Percentiles rank a stretch among this genome's conserved stretches.
phyloP scores from a whole-genome alignment of 768 basidiomycete genomes.

The Tricholoma saponaceum region DNA sequence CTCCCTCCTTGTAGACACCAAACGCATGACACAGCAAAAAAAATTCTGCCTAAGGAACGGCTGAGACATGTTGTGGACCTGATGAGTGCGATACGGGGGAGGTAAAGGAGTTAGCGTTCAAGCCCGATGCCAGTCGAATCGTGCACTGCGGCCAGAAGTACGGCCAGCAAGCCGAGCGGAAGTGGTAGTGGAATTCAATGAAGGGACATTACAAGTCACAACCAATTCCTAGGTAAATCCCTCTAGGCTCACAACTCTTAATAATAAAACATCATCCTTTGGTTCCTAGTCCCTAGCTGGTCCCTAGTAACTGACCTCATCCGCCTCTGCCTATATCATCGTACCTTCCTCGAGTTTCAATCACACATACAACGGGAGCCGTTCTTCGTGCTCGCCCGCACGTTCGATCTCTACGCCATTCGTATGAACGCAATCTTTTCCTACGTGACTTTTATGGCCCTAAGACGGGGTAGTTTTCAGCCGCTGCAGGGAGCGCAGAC shows the following conservation, averaged over 20 bases:
- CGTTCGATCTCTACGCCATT: slow-evolving; percentile 85
- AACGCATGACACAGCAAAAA: slow-evolving; percentile 69
- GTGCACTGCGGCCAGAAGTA: slow-evolving; percentile 84
- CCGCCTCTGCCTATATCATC: slow-evolving; percentile 68
- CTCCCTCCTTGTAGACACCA: slow-evolving; percentile 65
- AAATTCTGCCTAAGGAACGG: slow-evolving; percentile 67
- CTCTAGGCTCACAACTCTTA: neutral
- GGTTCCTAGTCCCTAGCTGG: too few species aligned
- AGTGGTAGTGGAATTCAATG: slow-evolving; percentile 77
- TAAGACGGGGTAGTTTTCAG: slow-evolving; percentile 70
- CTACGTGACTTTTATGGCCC: slow-evolving; percentile 89
- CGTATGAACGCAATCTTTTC: slow-evolving; percentile 77
- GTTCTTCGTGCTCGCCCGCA: slow-evolving; percentile 76
- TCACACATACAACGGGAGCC: slow-evolving; percentile 77
- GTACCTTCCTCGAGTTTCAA: slow-evolving; percentile 79
- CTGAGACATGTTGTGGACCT: slow-evolving; percentile 70
- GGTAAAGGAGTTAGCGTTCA: slow-evolving; percentile 82
- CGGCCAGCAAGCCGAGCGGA: slow-evolving; percentile 71
- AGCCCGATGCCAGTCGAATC: slow-evolving; percentile 89
- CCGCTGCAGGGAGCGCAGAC: slow-evolving; percentile 43
- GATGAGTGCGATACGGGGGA: slow-evolving; percentile 77
- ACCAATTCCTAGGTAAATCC: slow-evolving; percentile 77
- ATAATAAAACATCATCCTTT: neutral
- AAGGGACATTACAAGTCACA: slow-evolving; percentile 76
- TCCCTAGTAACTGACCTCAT: slow-evolving; percentile 81